phyloP scores from a whole-genome alignment of 2,329 filamentous ascomycete genomes.

The Arthrobotrys musiformis region DNA sequence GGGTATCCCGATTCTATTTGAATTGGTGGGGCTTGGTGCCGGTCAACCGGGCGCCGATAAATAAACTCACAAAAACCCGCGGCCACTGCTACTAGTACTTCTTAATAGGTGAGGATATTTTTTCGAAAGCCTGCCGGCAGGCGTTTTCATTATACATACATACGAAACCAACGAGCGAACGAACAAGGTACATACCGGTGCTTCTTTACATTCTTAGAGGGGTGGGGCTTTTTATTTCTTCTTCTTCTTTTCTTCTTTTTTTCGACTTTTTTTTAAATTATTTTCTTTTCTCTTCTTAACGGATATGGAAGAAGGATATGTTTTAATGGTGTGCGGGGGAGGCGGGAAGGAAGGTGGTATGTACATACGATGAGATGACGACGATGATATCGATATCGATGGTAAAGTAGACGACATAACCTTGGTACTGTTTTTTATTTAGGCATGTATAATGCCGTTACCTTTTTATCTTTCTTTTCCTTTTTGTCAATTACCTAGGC shows the following conservation, averaged over 20 bases:
- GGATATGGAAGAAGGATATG: neutral
- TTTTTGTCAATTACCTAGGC: neutral
- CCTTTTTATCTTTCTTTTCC: neutral
- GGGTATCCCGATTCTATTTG: slow-evolving; percentile 77
- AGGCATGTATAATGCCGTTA: neutral
- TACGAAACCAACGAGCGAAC: neutral
- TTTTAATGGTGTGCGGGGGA: neutral
- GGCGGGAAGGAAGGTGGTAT: neutral
- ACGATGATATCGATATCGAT: neutral
- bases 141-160: neutral
- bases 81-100: neutral
- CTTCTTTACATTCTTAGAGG: slow-evolving; percentile 1
- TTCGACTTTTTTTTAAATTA: too few species aligned
- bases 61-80: neutral
- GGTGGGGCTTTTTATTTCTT: neutral
- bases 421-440: neutral
- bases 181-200: neutral
- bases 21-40: slow-evolving; percentile 67
- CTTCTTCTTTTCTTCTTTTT: neutral
- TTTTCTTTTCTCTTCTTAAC: neutral
- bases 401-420: slow-evolving; percentile 10
- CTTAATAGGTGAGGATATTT: neutral
- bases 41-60: slow-evolving; percentile 34
- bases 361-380: neutral
- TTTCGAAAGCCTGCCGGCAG: slow-evolving; percentile 32